A percentile compares a stretch with the other conserved stretches of the same genome.
Conservation (phyloP, 83 land plant genomes). For the Diphasiastrum complanatum region DNA sequence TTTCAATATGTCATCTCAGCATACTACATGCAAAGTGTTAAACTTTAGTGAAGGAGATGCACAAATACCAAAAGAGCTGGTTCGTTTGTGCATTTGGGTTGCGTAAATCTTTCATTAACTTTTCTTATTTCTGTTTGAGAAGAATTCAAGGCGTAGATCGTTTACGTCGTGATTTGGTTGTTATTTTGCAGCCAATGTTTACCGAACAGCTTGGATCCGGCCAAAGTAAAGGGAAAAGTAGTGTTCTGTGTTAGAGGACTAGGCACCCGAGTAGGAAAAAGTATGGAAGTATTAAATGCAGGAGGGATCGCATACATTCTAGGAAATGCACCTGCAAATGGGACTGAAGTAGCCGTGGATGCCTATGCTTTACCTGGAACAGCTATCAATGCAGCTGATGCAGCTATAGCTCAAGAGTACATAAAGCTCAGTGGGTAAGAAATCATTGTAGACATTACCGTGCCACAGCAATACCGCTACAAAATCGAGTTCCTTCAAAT, state of each 20-base stretch:
- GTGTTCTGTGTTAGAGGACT: conserved; percentile 7
- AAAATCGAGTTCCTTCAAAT: too few species aligned
- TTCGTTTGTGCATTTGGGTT: neutral
- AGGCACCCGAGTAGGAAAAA: conserved; percentile 15
- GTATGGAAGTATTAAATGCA: conserved; percentile 4
- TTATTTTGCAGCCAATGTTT: conserved; percentile 6
- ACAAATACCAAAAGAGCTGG: neutral
- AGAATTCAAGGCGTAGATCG: neutral
- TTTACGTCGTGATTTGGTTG: neutral
- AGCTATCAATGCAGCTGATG: neutral
- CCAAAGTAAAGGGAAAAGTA: conserved; percentile 3
- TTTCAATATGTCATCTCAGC: neutral
- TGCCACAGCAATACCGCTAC: too few species aligned
- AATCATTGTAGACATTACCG: too few species aligned
- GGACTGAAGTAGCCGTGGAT: conserved; percentile 10
- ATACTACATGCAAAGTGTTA: neutral
- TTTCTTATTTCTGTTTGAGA: neutral
- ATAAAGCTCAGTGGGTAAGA: neutral
- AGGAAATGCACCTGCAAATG: conserved; percentile 6
- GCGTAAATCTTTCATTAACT: neutral
- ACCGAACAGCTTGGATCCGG: neutral
- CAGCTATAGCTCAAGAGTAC: neutral
- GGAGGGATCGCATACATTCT: conserved; percentile 34
- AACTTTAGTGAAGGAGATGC: neutral
- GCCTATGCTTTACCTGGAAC: neutral